A percentile compares a stretch with the other conserved stretches of the same genome.
Evolutionary conservation across 306 rosid genomes (phyloP).

Genomic region (Quercus suber): DNA sequence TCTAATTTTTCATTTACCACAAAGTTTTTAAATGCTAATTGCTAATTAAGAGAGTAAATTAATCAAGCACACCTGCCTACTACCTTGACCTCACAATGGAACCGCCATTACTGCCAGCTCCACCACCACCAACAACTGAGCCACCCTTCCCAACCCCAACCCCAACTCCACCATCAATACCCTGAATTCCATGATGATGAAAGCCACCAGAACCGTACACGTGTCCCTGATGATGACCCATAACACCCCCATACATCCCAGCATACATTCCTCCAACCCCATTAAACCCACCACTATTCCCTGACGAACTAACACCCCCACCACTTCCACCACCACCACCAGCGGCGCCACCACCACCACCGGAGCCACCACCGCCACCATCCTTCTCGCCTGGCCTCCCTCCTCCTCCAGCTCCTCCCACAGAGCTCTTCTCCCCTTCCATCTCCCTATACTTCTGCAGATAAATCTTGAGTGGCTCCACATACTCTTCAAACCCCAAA

Average conservation of each 20-base stretch:
- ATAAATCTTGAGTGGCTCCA: slow-evolving; percentile 58
- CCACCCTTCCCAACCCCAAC: slow-evolving; percentile 14
- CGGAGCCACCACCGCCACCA: slow-evolving; percentile 28
- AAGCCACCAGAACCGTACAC: slow-evolving; percentile 49
- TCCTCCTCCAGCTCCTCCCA: slow-evolving; percentile 2
- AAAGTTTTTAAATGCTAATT: neutral
- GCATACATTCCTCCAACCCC: slow-evolving; percentile 53
- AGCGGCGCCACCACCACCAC: slow-evolving; percentile 17
- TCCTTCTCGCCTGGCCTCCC: slow-evolving; percentile 42
- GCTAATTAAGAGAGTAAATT: neutral
- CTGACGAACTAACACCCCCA: slow-evolving; percentile 14
- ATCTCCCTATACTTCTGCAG: slow-evolving; percentile 64
- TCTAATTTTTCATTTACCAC: neutral
- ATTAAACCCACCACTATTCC: slow-evolving; percentile 28
- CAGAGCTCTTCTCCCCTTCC: slow-evolving; percentile 54
- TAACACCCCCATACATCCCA: slow-evolving; percentile 36
- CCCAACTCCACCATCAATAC: slow-evolving; percentile 10
- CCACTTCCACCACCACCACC: slow-evolving; percentile 33
- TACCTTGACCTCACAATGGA: slow-evolving; percentile 37
- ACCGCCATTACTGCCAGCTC: slow-evolving; percentile 10
- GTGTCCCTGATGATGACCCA: slow-evolving; percentile 54
- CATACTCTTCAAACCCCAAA: slow-evolving; percentile 60
- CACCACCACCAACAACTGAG: slow-evolving; percentile 19
- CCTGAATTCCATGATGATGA: slow-evolving; percentile 30
- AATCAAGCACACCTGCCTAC: neutral